Evolutionary conservation across 2,329 filamentous ascomycete genomes (phyloP).

Genomic region (Clarireedia hainanense): DNA sequence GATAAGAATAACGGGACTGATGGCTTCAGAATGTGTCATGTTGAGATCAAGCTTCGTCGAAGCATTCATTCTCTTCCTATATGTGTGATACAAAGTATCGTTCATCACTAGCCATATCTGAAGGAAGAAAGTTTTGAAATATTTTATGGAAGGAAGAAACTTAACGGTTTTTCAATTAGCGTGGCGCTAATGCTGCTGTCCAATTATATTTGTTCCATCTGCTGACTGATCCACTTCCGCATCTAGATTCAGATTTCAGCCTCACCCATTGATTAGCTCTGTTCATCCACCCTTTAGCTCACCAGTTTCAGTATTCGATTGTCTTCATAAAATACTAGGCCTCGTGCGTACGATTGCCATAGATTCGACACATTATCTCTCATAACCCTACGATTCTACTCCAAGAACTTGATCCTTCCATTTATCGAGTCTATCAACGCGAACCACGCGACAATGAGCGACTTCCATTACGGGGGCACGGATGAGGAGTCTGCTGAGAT

Average conservation of each 20-base stretch:
- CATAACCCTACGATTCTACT: neutral
- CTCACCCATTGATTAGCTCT: neutral
- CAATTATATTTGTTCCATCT: neutral
- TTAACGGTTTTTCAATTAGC: neutral
- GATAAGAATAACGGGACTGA: too few species aligned
- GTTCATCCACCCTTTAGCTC: neutral
- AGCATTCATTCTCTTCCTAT: conserved; percentile 65
- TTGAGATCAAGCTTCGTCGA: conserved; percentile 49
- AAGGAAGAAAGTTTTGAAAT: conserved; percentile 21
- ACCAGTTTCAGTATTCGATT: neutral
- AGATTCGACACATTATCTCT: too few species aligned
- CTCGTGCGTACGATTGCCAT: too few species aligned
- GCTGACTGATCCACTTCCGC: neutral
- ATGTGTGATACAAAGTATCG: conserved; percentile 42
- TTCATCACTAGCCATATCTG: conserved; percentile 52
- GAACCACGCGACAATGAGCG: conserved; percentile 46
- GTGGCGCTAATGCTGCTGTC: neutral
- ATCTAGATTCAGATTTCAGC: conserved; percentile 3
- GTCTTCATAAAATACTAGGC: neutral
- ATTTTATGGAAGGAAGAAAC: conserved; percentile 12
- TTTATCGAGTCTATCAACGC: neutral
- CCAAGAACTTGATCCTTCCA: neutral
- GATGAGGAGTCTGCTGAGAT: conserved; percentile 80
- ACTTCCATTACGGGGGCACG: conserved; percentile 64
- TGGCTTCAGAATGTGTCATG: conserved; percentile 51